Evolutionary conservation across 2,329 filamentous ascomycete genomes (phyloP).

Genomic region (Fusarium virguliforme): DNA sequence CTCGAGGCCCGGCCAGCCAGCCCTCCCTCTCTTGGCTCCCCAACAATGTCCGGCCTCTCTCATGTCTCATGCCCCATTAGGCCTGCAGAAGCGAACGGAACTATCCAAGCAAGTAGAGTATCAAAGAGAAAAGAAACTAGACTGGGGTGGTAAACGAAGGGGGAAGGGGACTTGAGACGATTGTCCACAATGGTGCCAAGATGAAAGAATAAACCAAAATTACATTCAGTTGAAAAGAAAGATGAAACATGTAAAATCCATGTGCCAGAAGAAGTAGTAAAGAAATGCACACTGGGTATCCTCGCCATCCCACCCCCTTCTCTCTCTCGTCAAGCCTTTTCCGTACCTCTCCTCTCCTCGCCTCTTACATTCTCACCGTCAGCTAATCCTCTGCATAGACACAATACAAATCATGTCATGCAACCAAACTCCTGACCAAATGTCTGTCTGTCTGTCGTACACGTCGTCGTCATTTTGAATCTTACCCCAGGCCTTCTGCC

Average conservation of each 20-base stretch:
- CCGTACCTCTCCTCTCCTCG: too few relatives aligned
- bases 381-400: neutral
- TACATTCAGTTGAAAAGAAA: constrained; percentile 31
- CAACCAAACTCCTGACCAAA: constrained; percentile 31
- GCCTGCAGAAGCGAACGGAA: constrained; percentile 13
- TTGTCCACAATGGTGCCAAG: too few relatives aligned
- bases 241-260: constrained; percentile 31
- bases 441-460: too few relatives aligned
- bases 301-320: constrained; percentile 20
- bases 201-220: constrained; percentile 21
- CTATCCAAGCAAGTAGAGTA: constrained; percentile 15
- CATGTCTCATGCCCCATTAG: constrained; percentile 19
- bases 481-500: constrained; percentile 1
- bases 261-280: constrained; percentile 41
- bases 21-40: constrained; percentile 16
- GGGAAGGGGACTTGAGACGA: too few relatives aligned
- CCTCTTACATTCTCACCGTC: constrained; percentile 45
- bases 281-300: constrained; percentile 48
- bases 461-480: constrained; percentile 39
- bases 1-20: constrained; percentile 13
- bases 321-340: constrained; percentile 1
- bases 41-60: constrained; percentile 32
- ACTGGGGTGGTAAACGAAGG: too few relatives aligned
- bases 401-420: constrained; percentile 11
- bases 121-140: constrained; percentile 19